Evolutionary conservation across 106 monocot genomes (phyloP), one percentile per base, ranked within the genome.

Genomic region (Hemerocallis citrina): DNA sequence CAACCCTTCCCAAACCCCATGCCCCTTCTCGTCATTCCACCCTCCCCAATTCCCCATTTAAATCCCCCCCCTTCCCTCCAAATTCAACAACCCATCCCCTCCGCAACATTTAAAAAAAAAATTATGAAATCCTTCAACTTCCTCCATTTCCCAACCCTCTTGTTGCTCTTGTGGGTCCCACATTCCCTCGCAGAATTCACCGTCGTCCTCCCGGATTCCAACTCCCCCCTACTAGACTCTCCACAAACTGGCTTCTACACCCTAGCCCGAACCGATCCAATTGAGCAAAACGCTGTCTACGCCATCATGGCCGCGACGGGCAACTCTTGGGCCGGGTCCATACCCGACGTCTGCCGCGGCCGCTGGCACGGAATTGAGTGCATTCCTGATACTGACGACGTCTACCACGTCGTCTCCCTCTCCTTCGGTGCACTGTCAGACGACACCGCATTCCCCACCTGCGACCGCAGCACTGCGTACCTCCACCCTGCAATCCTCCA

Each of bases 361-460:
- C 77, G 95, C 47, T 96, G 90, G 95, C 95, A 96, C 58, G 95
- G 95, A 6, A 96, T 96, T 57, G 90, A 96, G 78, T 96, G 95
- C 72, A 77, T 77, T 59, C 86, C 81, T 7, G 83, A 84, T 72
- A 31, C 41, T 6, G 58, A 73, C 67, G 69, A 80, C 66, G 81
- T 85, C 33, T 85, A 81, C 79, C 93, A 93, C 77, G 78, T 95
- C 40, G 83, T 90, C 34, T 86, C 94, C 34, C 89, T 95, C 50
- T 83, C 94, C 43, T 95, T 90, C 59, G 94, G 94, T 24, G 80
- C 89, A 16, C 78, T 89, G 55, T 89, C 93, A 12, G 85, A 85
- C 52, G 89, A 95, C 76, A 86, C 86, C 45, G 86, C 94, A 31
- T 95, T 95, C 76, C 94, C 89, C 35, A 64, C 83, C 5, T 95